These are phyloP conservation scores for Tetrapisispora phaffii DNA, from an alignment of 805 yeast genomes.

Conservation along the genomic window DNA sequence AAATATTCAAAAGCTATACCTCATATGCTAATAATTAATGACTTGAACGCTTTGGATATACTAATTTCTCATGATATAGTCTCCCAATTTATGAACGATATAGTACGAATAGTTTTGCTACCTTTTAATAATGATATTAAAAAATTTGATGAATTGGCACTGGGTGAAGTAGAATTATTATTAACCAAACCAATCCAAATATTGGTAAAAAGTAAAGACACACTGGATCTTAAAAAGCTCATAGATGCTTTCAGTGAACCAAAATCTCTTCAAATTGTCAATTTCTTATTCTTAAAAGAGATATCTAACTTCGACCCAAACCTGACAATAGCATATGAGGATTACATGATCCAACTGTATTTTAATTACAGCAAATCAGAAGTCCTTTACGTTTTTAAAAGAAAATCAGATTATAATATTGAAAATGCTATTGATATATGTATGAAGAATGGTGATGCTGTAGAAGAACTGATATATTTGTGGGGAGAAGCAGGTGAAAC, in stretches of 20 bases:
- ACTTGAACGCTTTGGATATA: slow-evolving; percentile 45
- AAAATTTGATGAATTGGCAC: slow-evolving; percentile 34
- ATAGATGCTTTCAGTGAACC: slow-evolving; percentile 37
- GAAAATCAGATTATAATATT: slow-evolving; percentile 53
- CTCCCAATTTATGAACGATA: slow-evolving; percentile 34
- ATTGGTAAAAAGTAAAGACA: slow-evolving; percentile 55
- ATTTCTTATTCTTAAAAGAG: slow-evolving; percentile 55
- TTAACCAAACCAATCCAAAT: slow-evolving; percentile 41
- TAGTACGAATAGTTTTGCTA: slow-evolving; percentile 44
- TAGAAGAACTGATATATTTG: slow-evolving; percentile 69
- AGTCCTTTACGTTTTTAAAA: slow-evolving; percentile 52
- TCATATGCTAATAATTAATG: slow-evolving; percentile 50
- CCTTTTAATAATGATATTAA: slow-evolving; percentile 28
- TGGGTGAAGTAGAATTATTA: slow-evolving; percentile 32
- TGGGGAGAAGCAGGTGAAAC: slow-evolving; percentile 77
- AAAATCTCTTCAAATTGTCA: slow-evolving; percentile 37
- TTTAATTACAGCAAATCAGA: slow-evolving; percentile 46
- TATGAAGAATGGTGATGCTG: slow-evolving; percentile 32
- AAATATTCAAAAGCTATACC: slow-evolving; percentile 55
- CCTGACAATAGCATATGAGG: slow-evolving; percentile 48
- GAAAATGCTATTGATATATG: slow-evolving; percentile 62
- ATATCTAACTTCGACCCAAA: slow-evolving; percentile 49
- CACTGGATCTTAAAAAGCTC: slow-evolving; percentile 46
- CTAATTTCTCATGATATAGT: slow-evolving; percentile 57
- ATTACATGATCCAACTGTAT: slow-evolving; percentile 55